Conservation (phyloP, 1,284 basidiomycete species). For the Leccinum pseudoinsigne region DNA sequence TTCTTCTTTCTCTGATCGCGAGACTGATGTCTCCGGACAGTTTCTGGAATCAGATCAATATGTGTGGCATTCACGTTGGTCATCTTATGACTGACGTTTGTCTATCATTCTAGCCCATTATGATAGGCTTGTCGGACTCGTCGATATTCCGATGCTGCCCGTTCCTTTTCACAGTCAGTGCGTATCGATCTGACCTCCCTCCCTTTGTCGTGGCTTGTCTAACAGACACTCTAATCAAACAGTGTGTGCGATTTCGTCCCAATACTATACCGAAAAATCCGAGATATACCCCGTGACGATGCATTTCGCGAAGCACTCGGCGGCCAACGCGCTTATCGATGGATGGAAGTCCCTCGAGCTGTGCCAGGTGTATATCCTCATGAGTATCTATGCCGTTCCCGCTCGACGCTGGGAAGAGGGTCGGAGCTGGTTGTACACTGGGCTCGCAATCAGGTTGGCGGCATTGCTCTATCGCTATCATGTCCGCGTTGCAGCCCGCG, state of each 20-base stretch:
- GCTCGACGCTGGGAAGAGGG: constrained; percentile 83
- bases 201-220: neutral
- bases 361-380: constrained; percentile 65
- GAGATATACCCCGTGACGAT: constrained; percentile 75
- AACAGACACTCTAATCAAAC: neutral
- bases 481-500: neutral
- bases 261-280: constrained; percentile 57
- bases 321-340: constrained; percentile 75
- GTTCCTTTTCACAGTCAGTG: constrained; percentile 80
- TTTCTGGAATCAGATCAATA: constrained; percentile 72
- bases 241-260: constrained; percentile 79
- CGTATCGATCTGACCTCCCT: constrained; percentile 34
- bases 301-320: constrained; percentile 83
- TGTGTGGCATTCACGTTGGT: constrained; percentile 35
- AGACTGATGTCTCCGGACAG: constrained; percentile 33
- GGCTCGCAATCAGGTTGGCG: constrained; percentile 69
- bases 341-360: constrained; percentile 73
- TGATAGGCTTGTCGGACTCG: constrained; percentile 68
- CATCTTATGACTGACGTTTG: constrained; percentile 1
- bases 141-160: constrained; percentile 76
- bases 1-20: neutral
- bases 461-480: constrained; percentile 21
- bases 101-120: constrained; percentile 52
- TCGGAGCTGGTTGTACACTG: constrained; percentile 79
- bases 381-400: constrained; percentile 78